Conservation (phyloP, 2,329 filamentous ascomycete genomes). For the Fusarium pseudoanthophilum region DNA sequence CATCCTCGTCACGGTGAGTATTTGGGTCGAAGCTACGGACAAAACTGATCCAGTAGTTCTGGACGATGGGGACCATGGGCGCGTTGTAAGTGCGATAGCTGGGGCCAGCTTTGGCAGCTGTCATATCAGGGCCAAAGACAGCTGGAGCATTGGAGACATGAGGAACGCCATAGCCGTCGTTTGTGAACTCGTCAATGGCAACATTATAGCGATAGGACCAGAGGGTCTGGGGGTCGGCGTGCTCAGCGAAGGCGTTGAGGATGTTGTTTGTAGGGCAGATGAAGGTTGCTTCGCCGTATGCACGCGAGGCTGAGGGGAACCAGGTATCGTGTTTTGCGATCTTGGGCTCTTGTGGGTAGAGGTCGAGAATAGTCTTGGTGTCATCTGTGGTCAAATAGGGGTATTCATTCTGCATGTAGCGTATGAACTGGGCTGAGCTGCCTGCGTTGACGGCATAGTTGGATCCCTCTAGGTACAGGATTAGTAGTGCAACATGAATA, state of each 20-base stretch:
- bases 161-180: constrained; percentile 57
- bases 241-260: constrained; percentile 48
- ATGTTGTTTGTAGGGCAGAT: constrained; percentile 56
- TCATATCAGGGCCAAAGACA: constrained; percentile 58
- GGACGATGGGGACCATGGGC: constrained; percentile 57
- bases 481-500: constrained; percentile 1
- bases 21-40: constrained; percentile 59
- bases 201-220: constrained; percentile 65
- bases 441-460: constrained; percentile 55
- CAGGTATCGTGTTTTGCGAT: constrained; percentile 55
- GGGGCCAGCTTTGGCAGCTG: constrained; percentile 11
- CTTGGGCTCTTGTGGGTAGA: constrained; percentile 53
- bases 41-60: constrained; percentile 63
- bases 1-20: constrained; percentile 42
- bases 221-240: constrained; percentile 35
- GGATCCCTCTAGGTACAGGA: constrained; percentile 55
- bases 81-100: constrained; percentile 60
- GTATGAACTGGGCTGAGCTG: constrained; percentile 48
- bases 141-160: constrained; percentile 61
- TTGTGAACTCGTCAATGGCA: constrained; percentile 49
- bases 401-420: constrained; percentile 60
- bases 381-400: constrained; percentile 54
- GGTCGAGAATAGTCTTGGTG: constrained; percentile 48
- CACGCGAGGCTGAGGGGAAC: constrained; percentile 56
- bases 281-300: constrained; percentile 60